Percentiles rank a stretch among this genome's conserved stretches.
Evolutionary conservation across 2,329 filamentous ascomycete species (phyloP).

Genomic region (Beauveria pseudobassiana): DNA sequence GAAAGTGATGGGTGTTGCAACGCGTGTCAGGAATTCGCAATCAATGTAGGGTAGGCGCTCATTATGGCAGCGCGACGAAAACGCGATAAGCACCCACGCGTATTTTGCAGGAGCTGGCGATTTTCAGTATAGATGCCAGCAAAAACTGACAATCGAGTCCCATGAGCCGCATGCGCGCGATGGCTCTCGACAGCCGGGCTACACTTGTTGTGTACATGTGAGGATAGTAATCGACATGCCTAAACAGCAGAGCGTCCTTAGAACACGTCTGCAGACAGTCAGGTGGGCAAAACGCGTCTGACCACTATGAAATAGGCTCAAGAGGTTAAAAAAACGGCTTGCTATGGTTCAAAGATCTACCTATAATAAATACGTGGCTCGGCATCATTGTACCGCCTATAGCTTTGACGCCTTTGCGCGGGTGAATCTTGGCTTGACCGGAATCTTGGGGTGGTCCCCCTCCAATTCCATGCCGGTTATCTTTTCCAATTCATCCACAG

Average conservation of each 20-base stretch:
- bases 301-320: neutral
- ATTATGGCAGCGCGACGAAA: too few species aligned
- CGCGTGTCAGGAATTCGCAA: too few species aligned
- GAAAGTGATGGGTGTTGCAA: neutral
- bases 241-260: slow-evolving; percentile 24
- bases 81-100: neutral
- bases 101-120: neutral
- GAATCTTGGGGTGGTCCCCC: slow-evolving; percentile 44
- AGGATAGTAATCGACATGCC: slow-evolving; percentile 25
- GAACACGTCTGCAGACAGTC: slow-evolving; percentile 20
- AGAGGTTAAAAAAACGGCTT: neutral
- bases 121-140: neutral
- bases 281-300: slow-evolving; percentile 16
- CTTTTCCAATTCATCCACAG: slow-evolving; percentile 72
- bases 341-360: slow-evolving; percentile 8
- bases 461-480: slow-evolving; percentile 61
- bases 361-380: too few species aligned
- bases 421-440: slow-evolving; percentile 31
- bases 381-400: slow-evolving; percentile 17
- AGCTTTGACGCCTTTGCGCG: slow-evolving; percentile 35
- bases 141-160: too few species aligned
- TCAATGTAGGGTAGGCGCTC: neutral
- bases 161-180: slow-evolving; percentile 18
- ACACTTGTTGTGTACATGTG: slow-evolving; percentile 24
- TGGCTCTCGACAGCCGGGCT: slow-evolving; percentile 26